Conservation (phyloP, 78 protist species). For the Cavenderia fasciculata region DNA sequence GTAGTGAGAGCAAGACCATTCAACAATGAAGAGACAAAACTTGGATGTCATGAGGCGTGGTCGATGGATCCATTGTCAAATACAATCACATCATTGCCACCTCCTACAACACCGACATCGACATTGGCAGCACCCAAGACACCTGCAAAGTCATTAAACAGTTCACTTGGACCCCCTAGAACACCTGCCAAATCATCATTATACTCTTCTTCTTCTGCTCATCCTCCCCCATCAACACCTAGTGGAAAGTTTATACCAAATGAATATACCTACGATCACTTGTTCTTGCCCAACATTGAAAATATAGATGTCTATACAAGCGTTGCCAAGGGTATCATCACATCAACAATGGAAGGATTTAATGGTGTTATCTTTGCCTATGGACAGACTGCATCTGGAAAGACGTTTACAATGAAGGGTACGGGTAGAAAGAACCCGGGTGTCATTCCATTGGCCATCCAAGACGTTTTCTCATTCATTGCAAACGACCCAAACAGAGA, state of each 20-base stretch:
- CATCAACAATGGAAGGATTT: constrained; percentile 59
- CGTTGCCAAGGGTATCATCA: constrained; percentile 18
- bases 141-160: constrained; percentile 19
- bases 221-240: background rate
- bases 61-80: background rate
- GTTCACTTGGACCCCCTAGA: background rate
- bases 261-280: constrained; percentile 32
- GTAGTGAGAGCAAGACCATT: constrained; percentile 64
- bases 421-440: constrained; percentile 51
- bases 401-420: constrained; percentile 73
- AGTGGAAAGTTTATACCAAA: constrained; percentile 14
- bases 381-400: constrained; percentile 82
- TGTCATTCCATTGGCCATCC: constrained; percentile 66
- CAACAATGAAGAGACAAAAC: constrained; percentile 14
- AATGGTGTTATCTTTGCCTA: constrained; percentile 86
- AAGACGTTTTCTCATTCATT: constrained; percentile 53
- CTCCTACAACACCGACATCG: constrained; percentile 16
- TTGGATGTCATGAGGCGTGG: constrained; percentile 17
- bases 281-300: constrained; percentile 16
- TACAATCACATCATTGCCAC: constrained; percentile 26
- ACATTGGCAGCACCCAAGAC: background rate
- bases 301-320: constrained; percentile 30
- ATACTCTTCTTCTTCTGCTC: background rate
- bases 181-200: background rate
- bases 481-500: constrained; percentile 44